Evolutionary conservation across 805 yeast species (phyloP), one percentile per base, ranked within the genome.

Genomic region (Myxozyma neotropica): DNA sequence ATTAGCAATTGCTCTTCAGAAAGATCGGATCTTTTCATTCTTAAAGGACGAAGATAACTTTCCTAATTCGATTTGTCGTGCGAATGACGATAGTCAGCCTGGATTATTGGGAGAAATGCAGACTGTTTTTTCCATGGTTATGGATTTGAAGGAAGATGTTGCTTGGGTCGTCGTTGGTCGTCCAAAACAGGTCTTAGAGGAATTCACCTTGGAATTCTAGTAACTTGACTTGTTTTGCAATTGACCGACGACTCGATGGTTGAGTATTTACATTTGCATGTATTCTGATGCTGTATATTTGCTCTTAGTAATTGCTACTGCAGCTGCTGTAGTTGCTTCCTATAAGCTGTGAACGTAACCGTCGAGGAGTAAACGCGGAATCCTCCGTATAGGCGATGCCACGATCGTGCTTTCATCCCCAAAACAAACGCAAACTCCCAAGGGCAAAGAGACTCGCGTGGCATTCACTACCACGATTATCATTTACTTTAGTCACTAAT

Each of bases 21-120:
- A 42, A 44, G 61, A 58, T n/a, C 54, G 66, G 1, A 62, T 62
- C 21, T 59, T 62, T 33, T 23, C 54, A 21, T 59, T 62, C 36
- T 61, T 67, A 39, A 65, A 57, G 17, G 72, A 69, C 46, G 64
- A 59, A 19, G 55, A 67, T 35, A 67, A 68, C 44, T 57, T 50
- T 27, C 72, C 72, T n/a, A 62, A 65, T 21, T 62, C 69, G 10
- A 69, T 69, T 31, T 69, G 72, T 55, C 63, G 69, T 15, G 61
- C 63, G 19, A 68, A 67, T 8, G 63, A 58, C 13, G 49, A 36
- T 17, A 24, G 57, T 8, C 53, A 58, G 21, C 49, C 61, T 19
- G 66, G 66, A 5, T 19, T 59, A 43, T 50, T 62, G n/a, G 66
- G 66, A 6, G 58, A 56, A 31, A 42, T 62, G 65, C 66, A 62